phyloP scores from a whole-genome alignment of 108 stramenopile genomes.

The Cyclotella sp. region DNA sequence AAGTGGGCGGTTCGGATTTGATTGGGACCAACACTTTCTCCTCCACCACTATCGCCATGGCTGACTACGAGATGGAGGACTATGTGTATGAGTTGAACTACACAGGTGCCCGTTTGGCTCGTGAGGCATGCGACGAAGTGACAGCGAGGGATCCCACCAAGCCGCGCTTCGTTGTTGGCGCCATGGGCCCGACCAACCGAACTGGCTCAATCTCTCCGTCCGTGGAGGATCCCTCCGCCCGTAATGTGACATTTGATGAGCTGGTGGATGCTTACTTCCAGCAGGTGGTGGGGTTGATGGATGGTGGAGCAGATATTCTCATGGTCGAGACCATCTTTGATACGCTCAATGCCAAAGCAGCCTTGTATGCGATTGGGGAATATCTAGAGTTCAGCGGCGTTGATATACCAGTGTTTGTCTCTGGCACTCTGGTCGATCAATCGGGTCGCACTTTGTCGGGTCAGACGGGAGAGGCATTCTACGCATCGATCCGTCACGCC shows the following conservation, averaged over 20 bases:
- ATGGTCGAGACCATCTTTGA: conserved; percentile 99
- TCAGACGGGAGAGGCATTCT: conserved; percentile 98
- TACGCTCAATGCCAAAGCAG: conserved; percentile 98
- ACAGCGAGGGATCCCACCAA: conserved; percentile 94
- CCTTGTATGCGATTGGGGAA: conserved; percentile 93
- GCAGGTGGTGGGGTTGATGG: conserved; percentile 94
- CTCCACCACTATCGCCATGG: conserved; percentile 97
- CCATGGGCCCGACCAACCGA: conserved; percentile 97
- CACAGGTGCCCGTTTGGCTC: conserved; percentile 90
- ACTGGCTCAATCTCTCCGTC: conserved; percentile 96
- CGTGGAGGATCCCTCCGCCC: conserved; percentile 93
- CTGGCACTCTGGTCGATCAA: conserved; percentile 98
- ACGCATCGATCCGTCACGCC: conserved; percentile 95
- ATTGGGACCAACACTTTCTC: conserved; percentile 99
- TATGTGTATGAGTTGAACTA: conserved; percentile 96
- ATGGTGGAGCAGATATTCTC: conserved; percentile 95
- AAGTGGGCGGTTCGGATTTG: conserved; percentile 90
- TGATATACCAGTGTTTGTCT: conserved; percentile 97
- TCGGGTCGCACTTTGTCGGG: conserved; percentile 98
- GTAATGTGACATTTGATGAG: conserved; percentile 99
- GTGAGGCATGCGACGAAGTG: conserved; percentile 95
- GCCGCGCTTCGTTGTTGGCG: conserved; percentile 97
- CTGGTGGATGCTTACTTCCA: conserved; percentile 97
- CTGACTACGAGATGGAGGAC: conserved; percentile 98
- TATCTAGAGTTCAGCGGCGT: conserved; percentile 90